These are phyloP conservation scores for Serendipita vermifera DNA, from an alignment of 768 basidiomycete genomes.

Conservation along the genomic window DNA sequence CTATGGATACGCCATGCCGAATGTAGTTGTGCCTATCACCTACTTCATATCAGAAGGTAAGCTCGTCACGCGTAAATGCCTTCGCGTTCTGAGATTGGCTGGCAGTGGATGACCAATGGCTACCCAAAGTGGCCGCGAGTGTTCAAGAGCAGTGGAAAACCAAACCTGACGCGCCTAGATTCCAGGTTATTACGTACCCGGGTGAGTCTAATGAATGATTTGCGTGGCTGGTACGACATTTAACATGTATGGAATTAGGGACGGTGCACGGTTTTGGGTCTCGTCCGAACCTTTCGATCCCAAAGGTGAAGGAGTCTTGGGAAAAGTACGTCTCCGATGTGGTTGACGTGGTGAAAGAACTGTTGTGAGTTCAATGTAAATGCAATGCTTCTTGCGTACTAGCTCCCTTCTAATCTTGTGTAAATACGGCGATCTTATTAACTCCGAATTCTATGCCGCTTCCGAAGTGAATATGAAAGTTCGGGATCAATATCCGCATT, in stretches of 20 bases:
- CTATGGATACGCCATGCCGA: neutral
- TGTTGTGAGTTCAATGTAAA: too few relatives aligned
- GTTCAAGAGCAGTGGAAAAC: neutral
- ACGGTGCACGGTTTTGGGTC: neutral
- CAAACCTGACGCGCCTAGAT: neutral
- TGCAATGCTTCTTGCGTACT: too few relatives aligned
- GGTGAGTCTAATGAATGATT: too few relatives aligned
- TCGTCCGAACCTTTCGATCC: conserved; percentile 1
- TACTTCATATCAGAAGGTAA: conserved; percentile 4
- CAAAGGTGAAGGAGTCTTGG: neutral
- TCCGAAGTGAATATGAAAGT: too few relatives aligned
- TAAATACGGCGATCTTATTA: too few relatives aligned
- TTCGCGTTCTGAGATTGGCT: neutral
- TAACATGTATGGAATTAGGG: neutral
- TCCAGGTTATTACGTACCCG: neutral
- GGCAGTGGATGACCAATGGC: neutral
- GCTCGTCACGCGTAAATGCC: too few relatives aligned
- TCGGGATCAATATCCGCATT: too few relatives aligned
- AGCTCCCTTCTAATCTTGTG: too few relatives aligned
- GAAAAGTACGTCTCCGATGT: neutral
- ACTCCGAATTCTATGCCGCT: too few relatives aligned
- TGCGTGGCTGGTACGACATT: neutral
- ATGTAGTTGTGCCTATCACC: neutral
- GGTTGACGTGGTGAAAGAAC: too few relatives aligned
- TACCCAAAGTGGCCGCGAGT: neutral